A percentile compares a stretch with the other conserved stretches of the same genome.
These are phyloP conservation scores for Fonsecaea pedrosoi DNA, from an alignment of 2,329 filamentous ascomycete species.

Conservation along the genomic window DNA sequence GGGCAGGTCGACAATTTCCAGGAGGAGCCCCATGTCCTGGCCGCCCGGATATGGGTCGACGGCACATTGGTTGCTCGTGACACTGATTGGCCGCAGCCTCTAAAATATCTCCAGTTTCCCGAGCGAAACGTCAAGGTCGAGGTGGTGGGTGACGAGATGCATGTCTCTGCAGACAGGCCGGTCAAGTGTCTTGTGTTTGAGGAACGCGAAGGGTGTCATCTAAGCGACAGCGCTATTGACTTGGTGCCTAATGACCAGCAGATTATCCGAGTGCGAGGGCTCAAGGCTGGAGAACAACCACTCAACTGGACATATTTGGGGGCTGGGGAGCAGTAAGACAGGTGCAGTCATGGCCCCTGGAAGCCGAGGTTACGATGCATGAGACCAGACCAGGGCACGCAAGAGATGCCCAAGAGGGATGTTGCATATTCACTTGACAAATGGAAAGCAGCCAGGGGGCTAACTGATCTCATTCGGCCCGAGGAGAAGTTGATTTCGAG, in stretches of 20 bases:
- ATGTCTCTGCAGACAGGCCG: slow-evolving; percentile 58
- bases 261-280: slow-evolving; percentile 41
- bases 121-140: slow-evolving; percentile 59
- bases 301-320: slow-evolving; percentile 41
- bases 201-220: slow-evolving; percentile 60
- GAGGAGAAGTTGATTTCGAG: slow-evolving; percentile 6
- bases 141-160: slow-evolving; percentile 49
- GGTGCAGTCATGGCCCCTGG: slow-evolving; percentile 11
- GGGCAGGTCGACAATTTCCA: slow-evolving; percentile 56
- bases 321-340: slow-evolving; percentile 39
- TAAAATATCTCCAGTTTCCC: slow-evolving; percentile 64
- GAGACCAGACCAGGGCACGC: slow-evolving; percentile 14
- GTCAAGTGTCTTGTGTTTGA: slow-evolving; percentile 68
- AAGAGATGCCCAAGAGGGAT: slow-evolving; percentile 10
- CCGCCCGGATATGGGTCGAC: slow-evolving; percentile 60
- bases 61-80: slow-evolving; percentile 60
- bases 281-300: slow-evolving; percentile 39
- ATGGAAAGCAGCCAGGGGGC: neutral
- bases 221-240: slow-evolving; percentile 65
- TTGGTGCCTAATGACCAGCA: slow-evolving; percentile 66
- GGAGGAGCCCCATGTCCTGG: slow-evolving; percentile 62
- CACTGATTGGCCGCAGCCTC: slow-evolving; percentile 66
- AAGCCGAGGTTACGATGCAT: slow-evolving; percentile 14
- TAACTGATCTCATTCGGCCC: slow-evolving; percentile 3
- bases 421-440: slow-evolving; percentile 5